Percentiles rank a stretch among this genome's conserved stretches.
Conservation (phyloP, 257 asterid species). For the Leonotis leonurus region DNA sequence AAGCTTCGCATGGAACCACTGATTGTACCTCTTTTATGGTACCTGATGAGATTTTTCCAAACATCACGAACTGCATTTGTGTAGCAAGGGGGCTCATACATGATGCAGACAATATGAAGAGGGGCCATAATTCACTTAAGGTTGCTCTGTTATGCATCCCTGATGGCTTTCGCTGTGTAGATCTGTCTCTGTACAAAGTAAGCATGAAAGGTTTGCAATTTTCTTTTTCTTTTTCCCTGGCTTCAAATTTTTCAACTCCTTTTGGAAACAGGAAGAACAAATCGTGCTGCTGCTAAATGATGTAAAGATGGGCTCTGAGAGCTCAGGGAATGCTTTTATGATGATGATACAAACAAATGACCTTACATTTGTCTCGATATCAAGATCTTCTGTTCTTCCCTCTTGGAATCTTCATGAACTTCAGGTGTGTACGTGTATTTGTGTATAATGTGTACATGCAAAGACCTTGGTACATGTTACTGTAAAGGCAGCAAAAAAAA, state of each 20-base stretch:
- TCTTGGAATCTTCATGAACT: conserved; percentile 61
- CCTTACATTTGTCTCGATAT: conserved; percentile 61
- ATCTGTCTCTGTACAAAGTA: conserved; percentile 80
- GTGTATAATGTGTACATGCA: background rate
- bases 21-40: conserved; percentile 66
- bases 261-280: conserved; percentile 75
- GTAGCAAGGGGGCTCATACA: conserved; percentile 55
- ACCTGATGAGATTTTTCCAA: conserved; percentile 60
- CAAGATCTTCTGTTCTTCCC: conserved; percentile 37
- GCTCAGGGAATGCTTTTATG: conserved; percentile 75
- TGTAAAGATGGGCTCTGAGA: conserved; percentile 45
- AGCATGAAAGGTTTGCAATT: background rate
- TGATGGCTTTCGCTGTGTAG: conserved; percentile 71
- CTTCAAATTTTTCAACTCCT: conserved; percentile 23
- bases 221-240: conserved; percentile 18
- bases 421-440: conserved; percentile 32
- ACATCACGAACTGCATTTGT: conserved; percentile 63
- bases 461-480: background rate
- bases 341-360: conserved; percentile 59
- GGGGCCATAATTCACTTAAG: conserved; percentile 38
- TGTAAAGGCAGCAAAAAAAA: background rate
- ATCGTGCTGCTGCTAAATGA: conserved; percentile 63
- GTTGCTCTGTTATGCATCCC: conserved; percentile 66
- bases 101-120: conserved; percentile 39
- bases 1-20: conserved; percentile 30